A percentile compares a stretch with the other conserved stretches of the same genome.
Conservation (phyloP, 371 early-diverging fungal genomes). For the Circinella umbellata region DNA sequence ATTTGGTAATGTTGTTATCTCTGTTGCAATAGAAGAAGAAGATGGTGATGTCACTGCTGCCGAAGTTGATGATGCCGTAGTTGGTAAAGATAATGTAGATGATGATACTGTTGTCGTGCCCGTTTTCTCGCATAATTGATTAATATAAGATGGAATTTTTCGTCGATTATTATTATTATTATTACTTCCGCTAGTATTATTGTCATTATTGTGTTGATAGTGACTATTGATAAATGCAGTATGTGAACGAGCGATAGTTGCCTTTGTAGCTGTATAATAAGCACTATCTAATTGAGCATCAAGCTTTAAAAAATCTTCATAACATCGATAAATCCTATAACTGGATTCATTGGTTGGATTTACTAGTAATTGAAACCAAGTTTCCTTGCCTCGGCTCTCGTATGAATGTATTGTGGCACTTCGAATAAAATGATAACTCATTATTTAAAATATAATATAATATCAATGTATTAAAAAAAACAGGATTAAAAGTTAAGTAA, state of each 20-base stretch:
- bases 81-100: not conserved
- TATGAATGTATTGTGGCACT: constrained; percentile 7
- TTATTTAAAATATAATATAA: not conserved
- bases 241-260: not conserved
- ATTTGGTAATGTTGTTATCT: not conserved
- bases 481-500: not conserved
- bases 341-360: not conserved
- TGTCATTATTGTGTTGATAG: not conserved
- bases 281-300: not conserved
- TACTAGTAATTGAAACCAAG: constrained; percentile 11
- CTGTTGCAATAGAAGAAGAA: not conserved
- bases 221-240: not conserved
- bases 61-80: too few species aligned
- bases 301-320: constrained; percentile 6
- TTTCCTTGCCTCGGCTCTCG: constrained; percentile 11
- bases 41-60: not conserved
- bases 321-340: constrained; percentile 7
- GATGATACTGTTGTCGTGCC: not conserved
- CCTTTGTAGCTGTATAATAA: not conserved
- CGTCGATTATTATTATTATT: not conserved
- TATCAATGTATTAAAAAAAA: not conserved
- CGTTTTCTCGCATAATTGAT: not conserved
- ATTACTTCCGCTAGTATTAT: not conserved
- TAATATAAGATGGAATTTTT: not conserved
- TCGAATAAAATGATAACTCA: not conserved